Evolutionary conservation across 2,329 filamentous ascomycete genomes (phyloP), one percentile per base, ranked within the genome.

Genomic region (Pleoardoris graminearum): DNA sequence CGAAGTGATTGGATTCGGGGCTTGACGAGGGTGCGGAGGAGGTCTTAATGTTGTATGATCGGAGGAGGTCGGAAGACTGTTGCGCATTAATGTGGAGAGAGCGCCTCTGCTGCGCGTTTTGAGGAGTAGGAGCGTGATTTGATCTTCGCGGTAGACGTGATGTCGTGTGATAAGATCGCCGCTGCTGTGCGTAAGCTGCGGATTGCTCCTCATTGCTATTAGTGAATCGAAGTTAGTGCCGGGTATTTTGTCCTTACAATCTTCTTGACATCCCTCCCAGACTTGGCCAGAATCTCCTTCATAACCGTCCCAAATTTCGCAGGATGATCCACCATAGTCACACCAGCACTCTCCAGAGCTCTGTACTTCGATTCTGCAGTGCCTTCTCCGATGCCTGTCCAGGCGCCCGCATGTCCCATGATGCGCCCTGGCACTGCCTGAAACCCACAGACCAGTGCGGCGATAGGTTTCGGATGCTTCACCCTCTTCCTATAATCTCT

Each of bases 391-490:
- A 84, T 80, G 1, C 85, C 80, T 48, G 80, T 78, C 77, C 89
- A 90, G 12, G 89, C 89, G 37, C 89, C 89, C 8, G 89, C 87
- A 69, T 93, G 89, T 8, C 89, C 89, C 88, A 92, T 91, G 37
- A 90, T 81, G 19, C 82, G 80, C 12, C 85, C 85, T 14, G 78
- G 75, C 5, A 81, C 80, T n/a, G 86, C 86, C 56, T 83, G 75
- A 42, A 85, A 75, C 4, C 89, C 89, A 25, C 83, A 88, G 23
- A 92, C 79, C 5, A 91, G 76, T 41, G 85, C 89, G 65, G 87
- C 85, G 38, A 92, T 89, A 0, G 89, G 89, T 83, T 91, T 91
- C 0, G 86, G 85, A 48, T 84, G 81, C 23, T 74, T 61, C 3
- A 77, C 79, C 30, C 82, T 79, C 52, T 76, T 77, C 27, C 77